phyloP scores from a whole-genome alignment of 2,329 filamentous ascomycete genomes.

The Seiridium unicorne region DNA sequence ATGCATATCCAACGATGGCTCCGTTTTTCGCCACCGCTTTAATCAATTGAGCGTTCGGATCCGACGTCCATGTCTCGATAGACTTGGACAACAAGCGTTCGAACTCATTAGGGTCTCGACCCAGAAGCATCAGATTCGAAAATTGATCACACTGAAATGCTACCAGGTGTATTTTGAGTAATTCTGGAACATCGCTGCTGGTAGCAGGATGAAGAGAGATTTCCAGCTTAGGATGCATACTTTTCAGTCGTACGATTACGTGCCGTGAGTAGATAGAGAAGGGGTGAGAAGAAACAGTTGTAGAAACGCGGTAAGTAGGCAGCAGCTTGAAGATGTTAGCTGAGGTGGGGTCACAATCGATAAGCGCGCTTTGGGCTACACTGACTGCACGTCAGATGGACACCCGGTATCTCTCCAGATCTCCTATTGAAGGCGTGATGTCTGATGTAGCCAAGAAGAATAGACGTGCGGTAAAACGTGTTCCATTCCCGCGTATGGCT shows the following conservation, averaged over 20 bases:
- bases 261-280: too few relatives aligned
- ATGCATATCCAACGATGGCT: background rate
- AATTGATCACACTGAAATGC: conserved; percentile 5
- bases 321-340: too few relatives aligned
- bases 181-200: background rate
- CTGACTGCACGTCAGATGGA: too few relatives aligned
- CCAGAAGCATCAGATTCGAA: conserved; percentile 5
- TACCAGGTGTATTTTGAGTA: background rate
- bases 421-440: too few relatives aligned
- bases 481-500: too few relatives aligned
- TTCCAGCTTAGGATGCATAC: background rate
- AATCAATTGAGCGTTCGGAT: background rate
- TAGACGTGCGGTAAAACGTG: too few relatives aligned
- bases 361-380: too few relatives aligned
- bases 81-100: background rate
- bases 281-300: too few relatives aligned
- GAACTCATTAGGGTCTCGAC: background rate
- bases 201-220: background rate
- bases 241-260: background rate
- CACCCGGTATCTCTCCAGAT: too few relatives aligned
- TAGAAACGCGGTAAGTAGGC: too few relatives aligned
- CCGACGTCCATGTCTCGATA: background rate
- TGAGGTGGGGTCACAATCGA: too few relatives aligned
- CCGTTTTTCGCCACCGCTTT: background rate
- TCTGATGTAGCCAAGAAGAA: too few relatives aligned